Conservation (phyloP, 2,329 filamentous ascomycete species). For the Fusarium vanettenii region DNA sequence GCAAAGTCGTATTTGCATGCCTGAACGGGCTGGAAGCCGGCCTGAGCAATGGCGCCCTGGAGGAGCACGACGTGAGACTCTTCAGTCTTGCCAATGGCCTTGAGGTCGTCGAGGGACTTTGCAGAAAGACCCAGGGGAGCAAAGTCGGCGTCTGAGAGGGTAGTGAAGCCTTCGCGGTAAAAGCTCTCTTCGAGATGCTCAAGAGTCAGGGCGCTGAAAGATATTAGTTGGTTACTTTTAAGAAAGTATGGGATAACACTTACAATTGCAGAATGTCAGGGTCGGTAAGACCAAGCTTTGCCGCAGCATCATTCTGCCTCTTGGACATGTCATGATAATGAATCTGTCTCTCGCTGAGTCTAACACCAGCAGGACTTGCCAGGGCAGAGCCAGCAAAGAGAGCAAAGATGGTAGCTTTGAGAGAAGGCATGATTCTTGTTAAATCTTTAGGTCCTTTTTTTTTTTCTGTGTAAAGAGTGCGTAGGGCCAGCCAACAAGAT, state of each 20-base stretch:
- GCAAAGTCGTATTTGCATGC: slow-evolving; percentile 81
- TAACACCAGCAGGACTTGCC: slow-evolving; percentile 60
- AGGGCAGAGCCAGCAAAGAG: slow-evolving; percentile 58
- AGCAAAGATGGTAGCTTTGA: slow-evolving; percentile 57
- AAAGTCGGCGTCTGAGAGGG: slow-evolving; percentile 75
- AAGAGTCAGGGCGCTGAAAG: slow-evolving; percentile 69
- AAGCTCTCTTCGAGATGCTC: slow-evolving; percentile 81
- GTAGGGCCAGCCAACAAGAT: slow-evolving; percentile 39
- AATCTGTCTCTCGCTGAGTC: slow-evolving; percentile 57
- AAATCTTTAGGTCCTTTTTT: slow-evolving; percentile 26
- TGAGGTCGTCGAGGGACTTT: slow-evolving; percentile 59
- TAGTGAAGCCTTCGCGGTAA: slow-evolving; percentile 76
- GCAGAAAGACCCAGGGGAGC: slow-evolving; percentile 55
- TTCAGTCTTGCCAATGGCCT: slow-evolving; percentile 72
- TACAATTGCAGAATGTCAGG: slow-evolving; percentile 67
- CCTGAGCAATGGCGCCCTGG: slow-evolving; percentile 60
- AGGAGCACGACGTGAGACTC: slow-evolving; percentile 55
- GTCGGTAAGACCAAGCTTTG: slow-evolving; percentile 60
- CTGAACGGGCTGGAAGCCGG: slow-evolving; percentile 73
- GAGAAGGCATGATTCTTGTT: slow-evolving; percentile 48
- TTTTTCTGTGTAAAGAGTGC: slow-evolving; percentile 1
- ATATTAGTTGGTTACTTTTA: neutral
- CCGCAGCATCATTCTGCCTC: slow-evolving; percentile 62
- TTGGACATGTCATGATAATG: slow-evolving; percentile 60
- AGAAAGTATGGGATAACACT: too few species aligned